Evolutionary conservation across 2,329 filamentous ascomycete species (phyloP), one percentile per base, ranked within the genome.

Genomic region (Paraconiothyrium sp.): DNA sequence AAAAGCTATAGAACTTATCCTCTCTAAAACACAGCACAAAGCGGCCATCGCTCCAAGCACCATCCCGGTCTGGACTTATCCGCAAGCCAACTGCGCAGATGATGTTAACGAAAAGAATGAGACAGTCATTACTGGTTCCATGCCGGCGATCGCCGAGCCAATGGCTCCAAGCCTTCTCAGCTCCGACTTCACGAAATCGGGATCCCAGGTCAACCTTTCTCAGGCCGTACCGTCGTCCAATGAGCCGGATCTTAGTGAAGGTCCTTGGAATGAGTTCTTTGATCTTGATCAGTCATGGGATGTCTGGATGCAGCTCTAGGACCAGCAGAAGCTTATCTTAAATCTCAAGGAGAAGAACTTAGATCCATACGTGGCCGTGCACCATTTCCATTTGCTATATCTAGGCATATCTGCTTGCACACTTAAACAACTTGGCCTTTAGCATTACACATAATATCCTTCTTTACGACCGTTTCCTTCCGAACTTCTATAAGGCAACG

Each of bases 181-280:
- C 20, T 22, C n/a, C 8, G 4, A 52, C 20, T 14, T 22, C 1
- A 13, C 3, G 14, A 3, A 30, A 32, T 32, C 47, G 14, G 24
- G 2, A 16, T n/a, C 24, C 32, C 47, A 34, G n/a, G 27, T 9
- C 11, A 8, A 32, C 14, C 24, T 14, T 10, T 49, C 27, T 32
- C 9, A 32, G 11, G n/a, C 4, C 14, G 24, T 16, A 10, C 3
- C 24, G 34, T 13, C n/a, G 2, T 4, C n/a, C 4, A 2, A n/a
- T 5, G 34, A 37, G n/a, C 9, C 10, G 3, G 10, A 39, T 9
- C 5, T 10, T 35, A 24, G 2, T 16, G 49, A 39, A 16, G 24
- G 34, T 10, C 6, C 20, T 13, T 44, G 51, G 51, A 44, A 44
- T 32, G 51, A 54, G 22, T 43, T 43, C 22, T 54, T 54, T 43